These are phyloP conservation scores for Ceratobasidium papillatum DNA, from an alignment of 1,284 basidiomycete species.

Conservation along the genomic window DNA sequence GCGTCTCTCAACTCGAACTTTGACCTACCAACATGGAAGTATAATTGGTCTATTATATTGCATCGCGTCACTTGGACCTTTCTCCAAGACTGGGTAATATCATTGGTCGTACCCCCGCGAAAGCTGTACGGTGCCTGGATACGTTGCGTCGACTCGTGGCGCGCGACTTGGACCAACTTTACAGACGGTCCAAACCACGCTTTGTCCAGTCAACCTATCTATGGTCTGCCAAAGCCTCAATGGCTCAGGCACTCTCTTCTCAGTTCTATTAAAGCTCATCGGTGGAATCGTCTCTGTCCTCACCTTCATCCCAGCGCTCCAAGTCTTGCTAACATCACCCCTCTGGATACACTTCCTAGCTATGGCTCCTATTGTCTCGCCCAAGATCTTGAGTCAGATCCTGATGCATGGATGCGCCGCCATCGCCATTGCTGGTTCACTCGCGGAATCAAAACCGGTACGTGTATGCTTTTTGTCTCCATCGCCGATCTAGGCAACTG, in stretches of 20 bases:
- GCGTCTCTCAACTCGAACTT: background rate
- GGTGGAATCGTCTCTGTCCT: constrained; percentile 3
- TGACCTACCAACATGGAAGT: background rate
- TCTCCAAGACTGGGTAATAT: no score
- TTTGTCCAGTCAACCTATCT: background rate
- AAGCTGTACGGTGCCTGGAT: background rate
- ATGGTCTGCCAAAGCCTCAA: background rate
- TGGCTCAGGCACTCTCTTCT: constrained; percentile 3
- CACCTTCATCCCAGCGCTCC: background rate
- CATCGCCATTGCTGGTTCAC: background rate
- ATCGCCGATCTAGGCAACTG: background rate
- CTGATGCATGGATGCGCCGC: constrained; percentile 21
- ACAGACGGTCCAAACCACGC: background rate
- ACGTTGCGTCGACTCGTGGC: background rate
- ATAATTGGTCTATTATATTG: no score
- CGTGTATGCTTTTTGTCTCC: constrained; percentile 20
- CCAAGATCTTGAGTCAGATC: constrained; percentile 21
- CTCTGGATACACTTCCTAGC: background rate
- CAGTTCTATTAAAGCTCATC: constrained; percentile 15
- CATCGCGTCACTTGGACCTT: background rate
- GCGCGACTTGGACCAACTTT: constrained; percentile 1
- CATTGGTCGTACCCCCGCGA: background rate
- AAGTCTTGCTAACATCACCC: background rate
- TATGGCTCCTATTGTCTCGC: constrained; percentile 32
- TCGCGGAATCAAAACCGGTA: constrained; percentile 2